Evolutionary conservation across 2,329 filamentous ascomycete species (phyloP), one percentile per base, ranked within the genome.

Genomic region (Colletotrichum sublineola): DNA sequence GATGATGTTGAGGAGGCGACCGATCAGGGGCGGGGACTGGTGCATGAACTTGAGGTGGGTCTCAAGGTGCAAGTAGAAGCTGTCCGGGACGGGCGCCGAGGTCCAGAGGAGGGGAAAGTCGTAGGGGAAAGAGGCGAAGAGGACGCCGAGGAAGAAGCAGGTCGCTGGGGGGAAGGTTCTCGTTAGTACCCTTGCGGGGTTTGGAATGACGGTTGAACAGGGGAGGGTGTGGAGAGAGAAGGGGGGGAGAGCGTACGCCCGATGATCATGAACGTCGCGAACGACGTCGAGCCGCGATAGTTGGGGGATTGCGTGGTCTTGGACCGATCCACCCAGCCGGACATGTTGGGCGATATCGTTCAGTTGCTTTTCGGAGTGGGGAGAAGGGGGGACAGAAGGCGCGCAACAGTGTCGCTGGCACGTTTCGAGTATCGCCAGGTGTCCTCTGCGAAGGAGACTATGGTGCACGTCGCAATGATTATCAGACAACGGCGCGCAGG

Each of bases 141-240:
- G 92, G 82, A 98, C 95, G 78, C 96, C 96, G 75, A 99, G 93
- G 89, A 98, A 97, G 90, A 99, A 99, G 83, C 94, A 97, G 76
- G 93, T 95, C 75, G 93, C 93, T 95, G 77, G 48, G 63, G 24
- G 9, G 36, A 65, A 62, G 57, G 67, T 68, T 63, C 46, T 48
- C 46, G 38, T 63, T 18, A 31, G 58, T 36, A 63, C 40, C 68
- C 50, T 40, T 29, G 36, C 33, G 31, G 46, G n/a, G 7, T 24
- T 33, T 33, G 33, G 33, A 4, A 38, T 15, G 2, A 7, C 18
- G 14, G 15, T 18, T 3, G 20, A 40, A 9, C 20, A 61, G n/a
- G 40, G 38, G 69, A 72, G 56, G 74, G 48, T 33, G 74, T 53
- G 73, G 60, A n/a, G 38, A 33, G 69, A 72, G 56, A 73, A 90